phyloP scores from a whole-genome alignment of 352 stramenopile species.

The Aphanomyces cochlioides region DNA sequence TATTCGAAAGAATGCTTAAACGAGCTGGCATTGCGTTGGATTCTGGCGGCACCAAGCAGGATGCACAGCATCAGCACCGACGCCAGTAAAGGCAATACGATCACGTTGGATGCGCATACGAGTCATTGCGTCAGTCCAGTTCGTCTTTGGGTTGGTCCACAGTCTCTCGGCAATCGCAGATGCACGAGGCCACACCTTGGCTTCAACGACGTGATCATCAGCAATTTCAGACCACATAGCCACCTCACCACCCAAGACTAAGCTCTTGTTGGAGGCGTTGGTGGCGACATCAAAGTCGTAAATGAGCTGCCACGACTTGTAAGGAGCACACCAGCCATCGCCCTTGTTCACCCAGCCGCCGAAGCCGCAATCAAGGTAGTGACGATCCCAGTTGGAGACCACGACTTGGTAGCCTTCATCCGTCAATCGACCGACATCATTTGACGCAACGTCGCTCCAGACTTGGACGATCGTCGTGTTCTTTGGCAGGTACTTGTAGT shows the following conservation, averaged over 20 bases:
- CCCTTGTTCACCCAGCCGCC: constrained; percentile 16
- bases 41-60: constrained; percentile 23
- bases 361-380: constrained; percentile 27
- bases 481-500: constrained; percentile 16
- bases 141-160: constrained; percentile 20
- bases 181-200: constrained; percentile 27
- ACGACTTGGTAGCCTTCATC: constrained; percentile 21
- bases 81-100: constrained; percentile 10
- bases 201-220: constrained; percentile 13
- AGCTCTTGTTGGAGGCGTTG: not conserved
- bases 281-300: constrained; percentile 22
- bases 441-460: not conserved
- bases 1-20: not conserved
- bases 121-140: constrained; percentile 16
- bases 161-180: constrained; percentile 19
- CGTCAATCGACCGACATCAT: not conserved
- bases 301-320: constrained; percentile 6
- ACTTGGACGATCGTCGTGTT: constrained; percentile 18
- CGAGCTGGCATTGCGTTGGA: constrained; percentile 1
- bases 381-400: constrained; percentile 8
- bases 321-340: constrained; percentile 6
- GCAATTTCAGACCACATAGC: constrained; percentile 22
- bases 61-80: constrained; percentile 9
- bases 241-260: constrained; percentile 22
- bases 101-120: constrained; percentile 26